Evolutionary conservation across 1,284 basidiomycete genomes (phyloP).

Genomic region (Phlebopus sp.): DNA sequence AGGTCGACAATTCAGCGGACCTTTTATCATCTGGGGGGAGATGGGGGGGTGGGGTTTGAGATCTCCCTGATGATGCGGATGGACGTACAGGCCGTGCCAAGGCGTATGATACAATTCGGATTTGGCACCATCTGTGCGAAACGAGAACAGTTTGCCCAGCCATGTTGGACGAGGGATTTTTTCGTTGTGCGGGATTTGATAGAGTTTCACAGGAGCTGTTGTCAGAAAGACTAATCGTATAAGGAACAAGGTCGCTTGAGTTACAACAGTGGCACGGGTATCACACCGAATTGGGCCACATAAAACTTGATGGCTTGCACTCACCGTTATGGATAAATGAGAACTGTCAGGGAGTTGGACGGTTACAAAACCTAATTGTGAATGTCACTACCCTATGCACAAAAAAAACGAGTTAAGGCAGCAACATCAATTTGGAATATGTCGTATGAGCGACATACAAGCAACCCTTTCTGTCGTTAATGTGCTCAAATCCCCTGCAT

Average conservation of each 20-base stretch:
- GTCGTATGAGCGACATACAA: slow-evolving; percentile 13
- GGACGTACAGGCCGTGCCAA: slow-evolving; percentile 21
- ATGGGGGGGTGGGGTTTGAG: slow-evolving; percentile 25
- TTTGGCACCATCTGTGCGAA: slow-evolving; percentile 24
- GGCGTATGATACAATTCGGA: slow-evolving; percentile 20
- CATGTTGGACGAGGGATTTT: slow-evolving; percentile 22
- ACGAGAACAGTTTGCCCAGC: slow-evolving; percentile 29
- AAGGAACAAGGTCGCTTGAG: slow-evolving; percentile 20
- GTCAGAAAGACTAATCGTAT: slow-evolving; percentile 38
- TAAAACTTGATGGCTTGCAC: slow-evolving; percentile 20
- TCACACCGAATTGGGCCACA: slow-evolving; percentile 24
- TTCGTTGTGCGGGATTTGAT: slow-evolving; percentile 36
- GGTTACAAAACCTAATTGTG: slow-evolving; percentile 25
- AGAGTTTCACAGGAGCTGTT: slow-evolving; percentile 34
- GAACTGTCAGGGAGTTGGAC: slow-evolving; percentile 26
- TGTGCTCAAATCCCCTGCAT: slow-evolving; percentile 33
- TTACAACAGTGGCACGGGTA: slow-evolving; percentile 15
- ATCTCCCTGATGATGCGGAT: slow-evolving; percentile 20
- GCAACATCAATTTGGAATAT: slow-evolving; percentile 24
- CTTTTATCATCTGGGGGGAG: slow-evolving; percentile 34
- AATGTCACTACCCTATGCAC: slow-evolving; percentile 27
- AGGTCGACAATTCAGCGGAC: slow-evolving; percentile 10
- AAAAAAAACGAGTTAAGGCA: slow-evolving; percentile 20
- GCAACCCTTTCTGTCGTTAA: slow-evolving; percentile 26
- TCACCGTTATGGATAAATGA: slow-evolving; percentile 33